A percentile compares a stretch with the other conserved stretches of the same genome.
phyloP scores from a whole-genome alignment of 2,329 filamentous ascomycete species.

The Lojkania enalia region DNA sequence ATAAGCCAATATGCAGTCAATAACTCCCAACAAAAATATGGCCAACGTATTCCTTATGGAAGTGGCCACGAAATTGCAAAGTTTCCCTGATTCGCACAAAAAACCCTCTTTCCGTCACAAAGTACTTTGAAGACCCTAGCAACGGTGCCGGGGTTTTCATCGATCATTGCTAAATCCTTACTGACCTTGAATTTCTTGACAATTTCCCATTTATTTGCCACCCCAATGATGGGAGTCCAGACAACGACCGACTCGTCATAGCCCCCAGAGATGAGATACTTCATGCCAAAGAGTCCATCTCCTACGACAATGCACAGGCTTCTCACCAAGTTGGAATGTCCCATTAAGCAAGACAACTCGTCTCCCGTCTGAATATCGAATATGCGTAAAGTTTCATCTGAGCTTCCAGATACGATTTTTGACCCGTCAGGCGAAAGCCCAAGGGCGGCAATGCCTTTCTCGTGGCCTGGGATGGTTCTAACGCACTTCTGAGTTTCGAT shows the following conservation, averaged over 20 bases:
- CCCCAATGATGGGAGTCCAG: not conserved
- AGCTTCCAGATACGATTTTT: conserved; percentile 85
- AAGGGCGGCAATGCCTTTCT: conserved; percentile 4
- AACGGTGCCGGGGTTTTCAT: not conserved
- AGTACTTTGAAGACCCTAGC: not conserved
- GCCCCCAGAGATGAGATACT: not conserved
- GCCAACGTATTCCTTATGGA: no score
- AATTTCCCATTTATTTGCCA: not conserved
- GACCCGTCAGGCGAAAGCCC: conserved; percentile 50
- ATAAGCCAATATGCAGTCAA: no score
- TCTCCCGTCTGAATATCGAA: conserved; percentile 74
- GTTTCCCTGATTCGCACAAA: no score
- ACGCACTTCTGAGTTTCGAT: conserved; percentile 42
- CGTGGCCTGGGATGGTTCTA: not conserved
- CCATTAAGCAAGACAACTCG: not conserved
- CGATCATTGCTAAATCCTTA: not conserved
- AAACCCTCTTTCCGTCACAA: not conserved
- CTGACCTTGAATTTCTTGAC: not conserved
- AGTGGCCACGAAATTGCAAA: no score
- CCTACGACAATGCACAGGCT: not conserved
- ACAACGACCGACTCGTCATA: not conserved
- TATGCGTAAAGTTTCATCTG: conserved; percentile 80
- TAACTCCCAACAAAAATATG: no score
- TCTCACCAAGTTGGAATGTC: conserved; percentile 5
- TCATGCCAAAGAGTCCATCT: not conserved